Base-by-base conservation (phyloP, 768 basidiomycete species). In the Trametes gibbosa region DNA sequence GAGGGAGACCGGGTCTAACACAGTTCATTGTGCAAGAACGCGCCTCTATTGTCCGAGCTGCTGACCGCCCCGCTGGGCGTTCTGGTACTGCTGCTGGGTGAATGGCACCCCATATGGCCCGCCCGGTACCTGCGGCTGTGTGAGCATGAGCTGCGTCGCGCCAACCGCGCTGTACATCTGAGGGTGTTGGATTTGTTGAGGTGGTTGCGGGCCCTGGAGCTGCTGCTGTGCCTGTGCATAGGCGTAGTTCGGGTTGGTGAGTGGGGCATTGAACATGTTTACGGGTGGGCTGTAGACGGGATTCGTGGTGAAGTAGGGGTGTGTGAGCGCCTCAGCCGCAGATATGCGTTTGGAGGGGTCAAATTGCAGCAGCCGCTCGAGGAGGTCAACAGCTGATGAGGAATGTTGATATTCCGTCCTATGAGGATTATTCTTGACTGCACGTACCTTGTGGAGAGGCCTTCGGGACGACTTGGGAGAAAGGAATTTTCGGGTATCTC, bases 331-430 rank as follows among this genome's bases (percentile, higher is more conserved):
- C 45, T 98, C 91, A 10, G 87, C 86, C 24, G 96, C 96, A 13
- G 93, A 90, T 46, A 95, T 85, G 53, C 97, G 88, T 66, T 93
- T 89, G 27, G 87, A 81, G 1, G 97, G 97, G 69, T 98, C 97
- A 69, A 98, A 99, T 68, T 98, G 95, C 47, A 99, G 84, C 43
- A 98, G 84, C 48, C 88, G 86, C 72, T 98, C 97, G 43, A 99
- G 86, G 2, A 98, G 83, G 73, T 98, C 94, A 70, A 98, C 83
- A 23, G 96, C 96, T 79, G 64, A 29, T 50, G 19, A 19, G 24
- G 43, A 46, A 2, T 17, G 41, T 9, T 12, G 24, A 16, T 43
- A 8, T 4, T 59, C 19, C 3, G 5, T 10, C n/a, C n/a, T n/a
- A n/a, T 32, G 29, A 32, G 16, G n/a, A n/a, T 59, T 50, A 35